Percentiles rank a stretch among this genome's conserved stretches.
phyloP scores from a whole-genome alignment of 2,329 filamentous ascomycete genomes.

The Chalaropsis thielavioides region DNA sequence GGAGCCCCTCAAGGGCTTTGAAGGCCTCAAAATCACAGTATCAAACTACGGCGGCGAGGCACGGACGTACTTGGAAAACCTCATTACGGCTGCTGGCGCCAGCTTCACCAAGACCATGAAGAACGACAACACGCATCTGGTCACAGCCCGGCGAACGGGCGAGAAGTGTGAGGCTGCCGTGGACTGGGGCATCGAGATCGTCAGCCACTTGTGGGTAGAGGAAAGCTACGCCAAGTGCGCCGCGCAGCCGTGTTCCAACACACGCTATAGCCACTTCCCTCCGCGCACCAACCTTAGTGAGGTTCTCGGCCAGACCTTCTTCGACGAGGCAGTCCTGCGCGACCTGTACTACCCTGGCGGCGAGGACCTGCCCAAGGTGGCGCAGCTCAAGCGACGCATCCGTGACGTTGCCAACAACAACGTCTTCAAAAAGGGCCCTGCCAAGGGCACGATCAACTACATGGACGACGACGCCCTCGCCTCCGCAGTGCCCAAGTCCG shows the following conservation, averaged over 20 bases:
- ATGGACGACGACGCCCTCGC: slow-evolving; percentile 20
- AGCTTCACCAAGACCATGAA: slow-evolving; percentile 92
- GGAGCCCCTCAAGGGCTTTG: slow-evolving; percentile 64
- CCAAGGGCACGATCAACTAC: slow-evolving; percentile 34
- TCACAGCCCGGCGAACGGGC: slow-evolving; percentile 76
- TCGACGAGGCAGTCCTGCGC: slow-evolving; percentile 49
- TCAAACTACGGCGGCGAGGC: slow-evolving; percentile 96
- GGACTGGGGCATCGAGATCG: slow-evolving; percentile 80
- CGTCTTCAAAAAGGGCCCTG: slow-evolving; percentile 32
- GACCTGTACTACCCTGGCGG: slow-evolving; percentile 56
- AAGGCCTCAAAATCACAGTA: slow-evolving; percentile 63
- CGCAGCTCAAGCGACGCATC: slow-evolving; percentile 37
- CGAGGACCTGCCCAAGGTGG: slow-evolving; percentile 30
- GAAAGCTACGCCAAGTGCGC: slow-evolving; percentile 89
- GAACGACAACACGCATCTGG: slow-evolving; percentile 85
- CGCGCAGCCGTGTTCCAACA: slow-evolving; percentile 54
- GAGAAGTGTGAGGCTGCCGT: slow-evolving; percentile 87
- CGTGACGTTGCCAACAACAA: slow-evolving; percentile 38
- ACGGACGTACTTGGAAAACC: slow-evolving; percentile 80
- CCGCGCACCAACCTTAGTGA: slow-evolving; percentile 81
- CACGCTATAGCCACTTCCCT: slow-evolving; percentile 76
- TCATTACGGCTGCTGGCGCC: slow-evolving; percentile 70
- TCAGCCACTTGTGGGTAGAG: slow-evolving; percentile 95
- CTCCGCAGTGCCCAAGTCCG: neutral
- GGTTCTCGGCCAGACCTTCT: slow-evolving; percentile 74